phyloP scores from a whole-genome alignment of 768 basidiomycete genomes.

The Plicaturopsis crispa region DNA sequence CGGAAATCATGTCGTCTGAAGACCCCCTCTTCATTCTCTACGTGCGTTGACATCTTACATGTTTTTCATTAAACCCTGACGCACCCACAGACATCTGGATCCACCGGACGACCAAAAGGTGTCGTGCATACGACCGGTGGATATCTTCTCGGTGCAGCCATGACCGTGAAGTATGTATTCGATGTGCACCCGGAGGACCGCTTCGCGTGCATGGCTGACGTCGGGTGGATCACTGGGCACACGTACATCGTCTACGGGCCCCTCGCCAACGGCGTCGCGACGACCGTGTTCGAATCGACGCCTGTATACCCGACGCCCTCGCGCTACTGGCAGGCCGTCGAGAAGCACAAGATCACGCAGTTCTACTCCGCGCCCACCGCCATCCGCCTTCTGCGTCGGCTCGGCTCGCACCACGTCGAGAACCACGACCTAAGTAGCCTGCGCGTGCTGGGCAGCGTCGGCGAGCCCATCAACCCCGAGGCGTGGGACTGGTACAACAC shows the following conservation, averaged over 20 bases:
- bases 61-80: not conserved
- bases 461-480: constrained; percentile 98
- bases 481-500: constrained; percentile 99
- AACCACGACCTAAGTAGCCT: constrained; percentile 74
- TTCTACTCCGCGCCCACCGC: constrained; percentile 94
- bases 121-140: constrained; percentile 87
- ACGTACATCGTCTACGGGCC: constrained; percentile 97
- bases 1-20: constrained; percentile 83
- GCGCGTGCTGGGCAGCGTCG: constrained; percentile 87
- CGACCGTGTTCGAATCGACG: constrained; percentile 91
- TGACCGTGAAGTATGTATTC: constrained; percentile 96
- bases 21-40: constrained; percentile 99
- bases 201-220: constrained; percentile 97
- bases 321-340: constrained; percentile 95
- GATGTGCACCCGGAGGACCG: constrained; percentile 95
- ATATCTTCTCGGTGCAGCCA: constrained; percentile 85
- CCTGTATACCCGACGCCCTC: constrained; percentile 95
- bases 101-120: constrained; percentile 95
- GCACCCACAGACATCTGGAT: constrained; percentile 73
- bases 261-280: constrained; percentile 76
- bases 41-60: constrained; percentile 41
- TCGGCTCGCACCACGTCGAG: constrained; percentile 83
- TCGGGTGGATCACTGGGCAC: constrained; percentile 99
- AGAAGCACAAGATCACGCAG: constrained; percentile 89
- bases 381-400: constrained; percentile 83